phyloP scores from a whole-genome alignment of 2,329 filamentous ascomycete species.

The Trichoderma breve region DNA sequence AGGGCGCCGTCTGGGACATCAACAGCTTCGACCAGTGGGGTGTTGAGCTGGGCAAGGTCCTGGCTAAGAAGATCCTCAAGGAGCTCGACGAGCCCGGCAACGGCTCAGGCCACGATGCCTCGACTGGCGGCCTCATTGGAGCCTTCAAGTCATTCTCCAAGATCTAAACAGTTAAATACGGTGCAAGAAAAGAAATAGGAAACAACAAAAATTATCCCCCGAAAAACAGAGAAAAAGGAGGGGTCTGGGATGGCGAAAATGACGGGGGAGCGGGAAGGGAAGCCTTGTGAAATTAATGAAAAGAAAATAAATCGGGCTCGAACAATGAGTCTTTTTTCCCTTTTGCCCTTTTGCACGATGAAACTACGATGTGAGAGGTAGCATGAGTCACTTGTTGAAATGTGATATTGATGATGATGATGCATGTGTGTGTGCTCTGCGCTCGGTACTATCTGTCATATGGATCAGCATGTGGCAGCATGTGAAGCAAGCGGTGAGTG shows the following conservation, averaged over 20 bases:
- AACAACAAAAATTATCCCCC: neutral
- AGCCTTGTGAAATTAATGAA: conserved; percentile 5
- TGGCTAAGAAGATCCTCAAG: conserved; percentile 85
- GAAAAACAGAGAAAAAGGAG: neutral
- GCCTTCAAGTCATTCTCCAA: conserved; percentile 79
- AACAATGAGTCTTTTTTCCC: neutral
- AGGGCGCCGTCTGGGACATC: conserved; percentile 98
- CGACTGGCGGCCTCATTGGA: conserved; percentile 83
- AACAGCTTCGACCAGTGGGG: conserved; percentile 99
- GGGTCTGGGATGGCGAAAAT: neutral
- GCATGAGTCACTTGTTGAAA: neutral
- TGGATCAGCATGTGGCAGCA: neutral
- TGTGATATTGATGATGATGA: neutral
- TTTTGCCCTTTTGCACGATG: neutral
- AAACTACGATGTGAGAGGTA: neutral
- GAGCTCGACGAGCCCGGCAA: conserved; percentile 81
- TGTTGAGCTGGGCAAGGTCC: conserved; percentile 93
- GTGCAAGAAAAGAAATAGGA: neutral
- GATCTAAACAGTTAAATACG: conserved; percentile 39
- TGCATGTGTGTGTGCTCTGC: neutral
- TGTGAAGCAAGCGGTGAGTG: neutral
- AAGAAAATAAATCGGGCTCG: conserved; percentile 1
- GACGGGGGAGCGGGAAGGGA: neutral
- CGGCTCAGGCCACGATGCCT: conserved; percentile 74
- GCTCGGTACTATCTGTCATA: neutral